phyloP scores from a whole-genome alignment of 352 stramenopile genomes.

The Phytophthora cactorum region DNA sequence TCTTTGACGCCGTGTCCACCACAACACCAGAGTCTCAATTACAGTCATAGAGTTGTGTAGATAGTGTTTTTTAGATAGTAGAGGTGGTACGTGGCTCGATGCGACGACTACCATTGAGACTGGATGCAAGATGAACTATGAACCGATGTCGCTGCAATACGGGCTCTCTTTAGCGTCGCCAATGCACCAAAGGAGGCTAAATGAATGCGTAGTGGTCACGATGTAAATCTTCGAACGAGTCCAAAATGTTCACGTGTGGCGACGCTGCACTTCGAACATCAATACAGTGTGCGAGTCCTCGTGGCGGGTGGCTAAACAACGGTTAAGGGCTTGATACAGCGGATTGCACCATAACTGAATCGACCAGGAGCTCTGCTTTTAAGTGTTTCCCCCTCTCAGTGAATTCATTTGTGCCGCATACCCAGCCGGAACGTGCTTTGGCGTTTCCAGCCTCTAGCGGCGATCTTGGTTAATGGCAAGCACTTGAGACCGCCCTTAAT shows the following conservation, averaged over 20 bases:
- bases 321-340: conserved; percentile 14
- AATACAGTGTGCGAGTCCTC: conserved; percentile 15
- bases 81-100: conserved; percentile 1
- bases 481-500: conserved; percentile 24
- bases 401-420: conserved; percentile 27
- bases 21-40: conserved; percentile 14
- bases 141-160: conserved; percentile 7
- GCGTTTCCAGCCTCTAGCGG: conserved; percentile 13
- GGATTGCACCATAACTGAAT: conserved; percentile 35
- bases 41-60: conserved; percentile 22
- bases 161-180: conserved; percentile 1
- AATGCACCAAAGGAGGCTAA: not conserved
- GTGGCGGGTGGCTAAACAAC: conserved; percentile 21
- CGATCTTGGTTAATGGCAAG: conserved; percentile 26
- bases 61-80: conserved; percentile 9
- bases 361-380: conserved; percentile 12
- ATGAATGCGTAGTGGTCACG: not conserved
- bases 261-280: conserved; percentile 16
- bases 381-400: conserved; percentile 19
- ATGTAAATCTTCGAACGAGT: conserved; percentile 18
- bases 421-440: conserved; percentile 23
- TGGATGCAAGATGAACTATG: conserved; percentile 23
- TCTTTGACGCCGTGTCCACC: conserved; percentile 57
- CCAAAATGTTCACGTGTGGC: conserved; percentile 20
- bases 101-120: conserved; percentile 20